A percentile compares a stretch with the other conserved stretches of the same genome.
These are phyloP conservation scores for Austroboletus eburneus DNA, from an alignment of 768 basidiomycete species.

Conservation along the genomic window DNA sequence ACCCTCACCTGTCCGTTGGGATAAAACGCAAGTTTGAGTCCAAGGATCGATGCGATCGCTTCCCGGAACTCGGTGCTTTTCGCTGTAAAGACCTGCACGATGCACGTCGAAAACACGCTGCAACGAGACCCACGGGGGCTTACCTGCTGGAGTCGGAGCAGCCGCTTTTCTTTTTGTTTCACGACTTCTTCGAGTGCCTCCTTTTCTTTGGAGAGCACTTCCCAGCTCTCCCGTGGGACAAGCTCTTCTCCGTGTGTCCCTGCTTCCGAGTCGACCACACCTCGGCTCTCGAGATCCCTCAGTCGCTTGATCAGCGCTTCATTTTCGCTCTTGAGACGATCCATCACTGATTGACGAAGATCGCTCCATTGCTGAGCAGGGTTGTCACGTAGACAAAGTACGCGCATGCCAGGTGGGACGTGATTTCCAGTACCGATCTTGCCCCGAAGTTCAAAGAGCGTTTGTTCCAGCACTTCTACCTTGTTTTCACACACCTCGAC, in stretches of 20 bases:
- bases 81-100: slow-evolving; percentile 64
- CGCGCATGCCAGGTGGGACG: slow-evolving; percentile 64
- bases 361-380: slow-evolving; percentile 84
- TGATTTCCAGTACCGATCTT: slow-evolving; percentile 74
- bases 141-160: slow-evolving; percentile 78
- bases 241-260: slow-evolving; percentile 27
- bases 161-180: slow-evolving; percentile 76
- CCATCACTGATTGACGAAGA: slow-evolving; percentile 67
- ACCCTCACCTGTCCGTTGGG: slow-evolving; percentile 87
- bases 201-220: slow-evolving; percentile 66
- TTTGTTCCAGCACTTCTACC: slow-evolving; percentile 73
- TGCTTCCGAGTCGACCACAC: slow-evolving; percentile 20
- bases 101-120: not conserved
- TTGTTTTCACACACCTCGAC: slow-evolving; percentile 40
- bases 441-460: slow-evolving; percentile 71
- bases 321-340: slow-evolving; percentile 79
- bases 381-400: slow-evolving; percentile 69
- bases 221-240: slow-evolving; percentile 79
- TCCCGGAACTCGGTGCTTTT: slow-evolving; percentile 92
- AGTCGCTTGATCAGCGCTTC: slow-evolving; percentile 69
- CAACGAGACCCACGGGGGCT: not conserved
- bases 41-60: slow-evolving; percentile 83
- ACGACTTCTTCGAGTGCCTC: slow-evolving; percentile 58
- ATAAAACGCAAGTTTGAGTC: slow-evolving; percentile 88
- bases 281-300: slow-evolving; percentile 51